These are phyloP conservation scores for Populus pruinosa DNA, from an alignment of 345 rosid genomes.

Conservation along the genomic window DNA sequence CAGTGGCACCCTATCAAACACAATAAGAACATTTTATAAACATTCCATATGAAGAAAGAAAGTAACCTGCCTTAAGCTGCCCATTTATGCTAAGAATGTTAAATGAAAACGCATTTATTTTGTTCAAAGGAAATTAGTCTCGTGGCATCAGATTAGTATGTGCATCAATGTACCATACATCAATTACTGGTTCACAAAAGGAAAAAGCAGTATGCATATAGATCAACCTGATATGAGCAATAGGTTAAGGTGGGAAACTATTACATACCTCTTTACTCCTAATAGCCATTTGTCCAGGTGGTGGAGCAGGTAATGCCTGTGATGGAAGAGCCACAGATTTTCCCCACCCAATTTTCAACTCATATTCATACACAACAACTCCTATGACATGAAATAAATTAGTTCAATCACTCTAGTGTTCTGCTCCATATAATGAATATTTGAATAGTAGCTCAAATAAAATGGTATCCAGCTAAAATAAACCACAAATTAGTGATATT, in stretches of 20 bases:
- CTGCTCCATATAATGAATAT: background rate
- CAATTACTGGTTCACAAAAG: background rate
- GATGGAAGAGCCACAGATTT: constrained; percentile 99
- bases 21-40: constrained; percentile 23
- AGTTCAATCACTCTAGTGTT: background rate
- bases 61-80: background rate
- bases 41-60: constrained; percentile 8
- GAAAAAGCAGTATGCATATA: background rate
- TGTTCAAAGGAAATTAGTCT: background rate
- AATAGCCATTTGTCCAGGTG: constrained; percentile 99
- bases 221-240: background rate
- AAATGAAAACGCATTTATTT: background rate
- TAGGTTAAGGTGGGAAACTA: constrained; percentile 2
- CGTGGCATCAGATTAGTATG: background rate
- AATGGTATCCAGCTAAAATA: background rate
- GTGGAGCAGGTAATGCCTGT: constrained; percentile 98
- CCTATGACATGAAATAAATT: constrained; percentile 46
- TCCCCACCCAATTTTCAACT: constrained; percentile 98
- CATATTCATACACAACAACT: constrained; percentile 90
- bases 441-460: background rate
- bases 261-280: constrained; percentile 91
- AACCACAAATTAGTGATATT: background rate
- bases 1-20: constrained; percentile 74
- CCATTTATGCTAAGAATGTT: background rate
- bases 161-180: background rate